Evolutionary conservation across 495 filamentous ascomycete genomes (phyloP).

Genomic region (Friedmanniomyces endolithicus): DNA sequence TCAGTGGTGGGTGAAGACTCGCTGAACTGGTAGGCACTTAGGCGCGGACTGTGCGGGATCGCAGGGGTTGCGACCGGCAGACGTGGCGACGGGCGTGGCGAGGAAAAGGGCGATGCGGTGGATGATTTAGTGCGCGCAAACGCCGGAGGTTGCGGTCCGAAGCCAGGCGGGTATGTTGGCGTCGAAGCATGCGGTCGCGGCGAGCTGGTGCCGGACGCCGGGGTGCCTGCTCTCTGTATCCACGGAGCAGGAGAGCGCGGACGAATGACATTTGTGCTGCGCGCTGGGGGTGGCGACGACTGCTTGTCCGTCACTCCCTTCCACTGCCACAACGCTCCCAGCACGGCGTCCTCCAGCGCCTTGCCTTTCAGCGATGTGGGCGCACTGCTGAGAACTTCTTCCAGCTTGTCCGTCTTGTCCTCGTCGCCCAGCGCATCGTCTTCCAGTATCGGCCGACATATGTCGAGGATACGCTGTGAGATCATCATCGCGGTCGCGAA

Average conservation of each 20-base stretch:
- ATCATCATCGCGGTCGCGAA: slow-evolving; percentile 46
- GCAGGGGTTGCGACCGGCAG: slow-evolving; percentile 77
- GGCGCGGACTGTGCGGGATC: slow-evolving; percentile 88
- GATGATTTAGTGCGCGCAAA: slow-evolving; percentile 63
- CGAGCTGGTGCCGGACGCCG: slow-evolving; percentile 55
- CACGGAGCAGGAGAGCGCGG: slow-evolving; percentile 86
- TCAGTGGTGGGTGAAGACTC: slow-evolving; percentile 64
- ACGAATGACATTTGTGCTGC: slow-evolving; percentile 59
- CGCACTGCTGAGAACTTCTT: slow-evolving; percentile 70
- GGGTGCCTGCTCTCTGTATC: slow-evolving; percentile 70
- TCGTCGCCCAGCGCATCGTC: slow-evolving; percentile 78
- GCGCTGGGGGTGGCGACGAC: slow-evolving; percentile 63
- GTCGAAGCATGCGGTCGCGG: slow-evolving; percentile 58
- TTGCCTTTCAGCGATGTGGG: slow-evolving; percentile 58
- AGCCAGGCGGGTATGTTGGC: slow-evolving; percentile 67
- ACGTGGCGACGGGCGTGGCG: slow-evolving; percentile 84
- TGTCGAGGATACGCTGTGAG: slow-evolving; percentile 80
- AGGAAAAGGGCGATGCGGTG: slow-evolving; percentile 81
- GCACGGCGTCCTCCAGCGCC: slow-evolving; percentile 73
- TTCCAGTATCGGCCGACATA: slow-evolving; percentile 78
- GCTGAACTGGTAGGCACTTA: slow-evolving; percentile 90
- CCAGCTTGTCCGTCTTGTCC: slow-evolving; percentile 85
- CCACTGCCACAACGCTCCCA: slow-evolving; percentile 87
- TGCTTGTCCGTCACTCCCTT: slow-evolving; percentile 64
- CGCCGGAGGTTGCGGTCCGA: slow-evolving; percentile 53